A percentile compares a stretch with the other conserved stretches of the same genome.
These are phyloP conservation scores for Polygonum aviculare DNA, from an alignment of 148 eudicot genomes.

Conservation along the genomic window DNA sequence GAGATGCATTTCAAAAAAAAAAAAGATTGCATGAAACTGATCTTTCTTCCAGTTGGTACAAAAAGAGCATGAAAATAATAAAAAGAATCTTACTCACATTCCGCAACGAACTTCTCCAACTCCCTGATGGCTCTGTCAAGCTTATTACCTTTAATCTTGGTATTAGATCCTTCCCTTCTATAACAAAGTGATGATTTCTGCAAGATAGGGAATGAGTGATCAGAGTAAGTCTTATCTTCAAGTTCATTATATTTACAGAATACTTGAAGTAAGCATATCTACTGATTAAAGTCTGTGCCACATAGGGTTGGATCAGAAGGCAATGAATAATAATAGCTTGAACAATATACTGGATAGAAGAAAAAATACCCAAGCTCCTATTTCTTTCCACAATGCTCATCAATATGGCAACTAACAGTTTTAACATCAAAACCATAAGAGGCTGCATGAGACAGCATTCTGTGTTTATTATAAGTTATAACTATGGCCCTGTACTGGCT, in stretches of 20 bases:
- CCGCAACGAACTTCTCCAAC: conserved; percentile 87
- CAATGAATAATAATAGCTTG: not conserved
- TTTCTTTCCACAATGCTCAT: not conserved
- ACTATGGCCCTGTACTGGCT: not conserved
- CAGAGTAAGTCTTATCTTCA: not conserved
- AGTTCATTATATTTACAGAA: not conserved
- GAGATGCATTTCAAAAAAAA: not conserved
- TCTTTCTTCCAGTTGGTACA: conserved; percentile 9
- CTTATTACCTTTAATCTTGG: conserved; percentile 49
- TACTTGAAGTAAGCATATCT: not conserved
- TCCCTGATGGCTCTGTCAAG: conserved; percentile 86
- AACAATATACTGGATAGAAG: not conserved
- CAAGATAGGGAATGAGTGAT: conserved; percentile 11
- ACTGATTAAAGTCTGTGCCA: not conserved
- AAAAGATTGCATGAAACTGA: not conserved
- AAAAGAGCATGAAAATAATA: not conserved
- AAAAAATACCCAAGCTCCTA: not conserved
- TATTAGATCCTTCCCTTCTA: conserved; percentile 68
- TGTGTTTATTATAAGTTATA: not conserved
- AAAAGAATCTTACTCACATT: conserved; percentile 41
- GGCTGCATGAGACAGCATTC: not conserved
- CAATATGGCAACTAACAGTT: conserved; percentile 1
- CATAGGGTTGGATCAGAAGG: not conserved
- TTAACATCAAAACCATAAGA: not conserved
- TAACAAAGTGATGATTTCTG: conserved; percentile 50